Percentiles rank a stretch among this genome's conserved stretches.
Conservation (phyloP, 345 rosid species). For the Corchorus capsularis region DNA sequence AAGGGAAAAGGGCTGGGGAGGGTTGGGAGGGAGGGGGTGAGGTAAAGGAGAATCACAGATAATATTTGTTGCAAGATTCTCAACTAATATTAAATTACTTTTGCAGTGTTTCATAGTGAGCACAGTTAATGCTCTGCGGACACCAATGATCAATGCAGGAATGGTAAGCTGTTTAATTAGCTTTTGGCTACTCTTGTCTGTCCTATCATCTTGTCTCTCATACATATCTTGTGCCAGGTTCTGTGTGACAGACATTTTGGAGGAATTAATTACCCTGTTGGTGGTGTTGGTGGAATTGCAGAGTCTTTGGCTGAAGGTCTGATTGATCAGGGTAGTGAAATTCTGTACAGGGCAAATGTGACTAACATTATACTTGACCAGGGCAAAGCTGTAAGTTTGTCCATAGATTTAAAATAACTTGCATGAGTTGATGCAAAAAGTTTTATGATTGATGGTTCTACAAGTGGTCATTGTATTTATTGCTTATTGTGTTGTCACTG, state of each 20-base stretch:
- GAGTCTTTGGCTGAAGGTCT: constrained; percentile 80
- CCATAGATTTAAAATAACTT: background rate
- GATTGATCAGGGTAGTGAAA: constrained; percentile 74
- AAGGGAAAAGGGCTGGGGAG: background rate
- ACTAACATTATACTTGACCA: constrained; percentile 67
- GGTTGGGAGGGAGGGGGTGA: background rate
- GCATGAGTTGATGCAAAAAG: constrained; percentile 4
- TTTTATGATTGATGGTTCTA: constrained; percentile 9
- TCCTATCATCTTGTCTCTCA: constrained; percentile 20
- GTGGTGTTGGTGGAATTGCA: constrained; percentile 96
- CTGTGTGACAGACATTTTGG: constrained; percentile 97
- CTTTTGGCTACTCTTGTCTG: constrained; percentile 1
- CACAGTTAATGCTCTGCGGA: constrained; percentile 81
- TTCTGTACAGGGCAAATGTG: constrained; percentile 84
- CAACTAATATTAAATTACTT: constrained; percentile 19
- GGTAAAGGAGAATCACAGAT: background rate
- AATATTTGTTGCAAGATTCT: background rate
- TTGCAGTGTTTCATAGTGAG: constrained; percentile 97
- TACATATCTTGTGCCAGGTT: constrained; percentile 53
- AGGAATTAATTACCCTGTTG: constrained; percentile 92
- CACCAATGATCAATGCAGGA: constrained; percentile 96
- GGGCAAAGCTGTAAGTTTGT: constrained; percentile 79
- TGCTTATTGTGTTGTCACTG: constrained; percentile 18
- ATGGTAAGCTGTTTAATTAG: constrained; percentile 55
- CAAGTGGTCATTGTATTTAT: background rate